Evolutionary conservation across 345 rosid genomes (phyloP), one percentile per base, ranked within the genome.

Genomic region (Rhizophora mangle): DNA sequence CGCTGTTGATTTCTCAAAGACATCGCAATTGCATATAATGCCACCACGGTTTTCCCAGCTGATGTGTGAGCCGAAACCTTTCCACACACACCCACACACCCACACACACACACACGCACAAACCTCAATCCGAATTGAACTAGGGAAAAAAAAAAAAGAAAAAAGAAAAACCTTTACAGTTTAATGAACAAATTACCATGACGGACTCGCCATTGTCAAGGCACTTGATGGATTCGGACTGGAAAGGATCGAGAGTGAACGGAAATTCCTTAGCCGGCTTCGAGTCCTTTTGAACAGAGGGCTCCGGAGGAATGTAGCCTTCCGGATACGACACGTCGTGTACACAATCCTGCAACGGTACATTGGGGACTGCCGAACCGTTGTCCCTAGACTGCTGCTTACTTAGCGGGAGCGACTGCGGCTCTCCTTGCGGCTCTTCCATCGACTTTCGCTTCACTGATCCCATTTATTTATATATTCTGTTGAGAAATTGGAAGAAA

Each of bases 41-140:
- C 99, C 7, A 95, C 96, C 6, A 88, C 99, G 31, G 99, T 95
- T 86, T 95, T 95, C 19, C 99, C 99, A 73, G 99, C 99, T 21
- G 99, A 92, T 29, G 99, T 95, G 83, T 95, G 99, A 36, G 99
- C 99, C 26, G 99, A 95, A 21, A 92, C 99, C 99, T 95, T 71
- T 68, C 46, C 52, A 71, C 59, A 43, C 15, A 43, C 49, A 13
- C n/a, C n/a, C 15, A 13, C 16, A 39, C 15, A 43, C 4, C 13
- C 2, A 43, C 3, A 3, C 15, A 43, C 49, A 13, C 15, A 13
- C 16, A 39, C 15, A 43, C 4, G 13, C 2, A 43, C 3, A 3
- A 43, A 0, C 49, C 49, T 43, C 16, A 43, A 11, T 43, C 49
- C 49, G 1, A 43, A 43, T 43, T 13, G 18, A 43, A 43, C 49